phyloP scores from a whole-genome alignment of 768 basidiomycete genomes.

The Pholiota molesta region DNA sequence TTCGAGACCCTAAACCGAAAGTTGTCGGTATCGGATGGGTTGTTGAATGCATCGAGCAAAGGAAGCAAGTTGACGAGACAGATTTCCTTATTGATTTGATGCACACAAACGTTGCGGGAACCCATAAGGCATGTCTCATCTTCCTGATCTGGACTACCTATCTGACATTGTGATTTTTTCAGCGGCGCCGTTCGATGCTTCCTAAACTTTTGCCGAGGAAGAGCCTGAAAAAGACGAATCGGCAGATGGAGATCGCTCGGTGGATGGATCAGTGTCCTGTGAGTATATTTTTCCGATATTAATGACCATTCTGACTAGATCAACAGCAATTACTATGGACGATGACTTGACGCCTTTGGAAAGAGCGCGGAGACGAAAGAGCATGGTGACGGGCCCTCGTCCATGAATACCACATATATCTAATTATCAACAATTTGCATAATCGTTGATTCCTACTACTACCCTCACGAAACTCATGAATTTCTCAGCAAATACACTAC shows the following conservation, averaged over 20 bases:
- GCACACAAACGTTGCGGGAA: slow-evolving; percentile 57
- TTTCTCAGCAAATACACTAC: slow-evolving; percentile 10
- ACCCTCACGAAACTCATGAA: slow-evolving; percentile 21
- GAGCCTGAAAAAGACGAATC: slow-evolving; percentile 29
- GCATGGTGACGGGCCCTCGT: slow-evolving; percentile 33
- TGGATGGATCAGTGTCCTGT: slow-evolving; percentile 51
- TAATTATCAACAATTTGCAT: background rate
- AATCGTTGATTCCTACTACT: background rate
- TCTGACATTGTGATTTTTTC: slow-evolving; percentile 11
- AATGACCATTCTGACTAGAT: slow-evolving; percentile 16
- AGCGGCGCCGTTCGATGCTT: slow-evolving; percentile 78
- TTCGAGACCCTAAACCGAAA: slow-evolving; percentile 68
- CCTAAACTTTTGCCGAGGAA: slow-evolving; percentile 56
- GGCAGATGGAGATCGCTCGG: slow-evolving; percentile 41
- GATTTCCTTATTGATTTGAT: slow-evolving; percentile 69
- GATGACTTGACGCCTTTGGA: slow-evolving; percentile 72
- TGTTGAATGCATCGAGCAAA: slow-evolving; percentile 80
- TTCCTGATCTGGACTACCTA: background rate
- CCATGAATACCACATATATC: slow-evolving; percentile 15
- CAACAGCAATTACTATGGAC: slow-evolving; percentile 44
- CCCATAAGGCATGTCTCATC: slow-evolving; percentile 54
- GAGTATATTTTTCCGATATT: slow-evolving; percentile 21
- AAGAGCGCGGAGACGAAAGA: slow-evolving; percentile 59
- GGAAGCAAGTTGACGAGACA: slow-evolving; percentile 62
- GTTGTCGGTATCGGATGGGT: slow-evolving; percentile 91